Evolutionary conservation across 192 early-diverging fungal species (phyloP).

Genomic region (Coemansia sp.): DNA sequence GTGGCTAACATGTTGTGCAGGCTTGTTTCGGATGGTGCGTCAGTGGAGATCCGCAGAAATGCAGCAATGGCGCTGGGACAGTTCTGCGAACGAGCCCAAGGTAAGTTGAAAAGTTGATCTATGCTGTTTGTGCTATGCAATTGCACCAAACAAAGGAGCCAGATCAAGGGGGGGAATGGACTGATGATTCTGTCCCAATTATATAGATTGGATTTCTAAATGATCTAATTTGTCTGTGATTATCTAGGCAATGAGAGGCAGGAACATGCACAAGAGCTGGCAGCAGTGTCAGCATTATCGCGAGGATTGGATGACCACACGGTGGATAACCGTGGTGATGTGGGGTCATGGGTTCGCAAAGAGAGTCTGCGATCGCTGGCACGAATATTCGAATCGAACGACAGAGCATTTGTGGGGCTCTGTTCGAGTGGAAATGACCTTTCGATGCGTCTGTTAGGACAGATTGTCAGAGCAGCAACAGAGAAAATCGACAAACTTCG

Average conservation of each 20-base stretch:
- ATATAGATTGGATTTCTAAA: too few species aligned
- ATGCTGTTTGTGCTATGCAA: too few species aligned
- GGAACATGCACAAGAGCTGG: slow-evolving; percentile 6
- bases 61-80: slow-evolving; percentile 36
- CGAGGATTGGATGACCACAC: slow-evolving; percentile 80
- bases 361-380: slow-evolving; percentile 61
- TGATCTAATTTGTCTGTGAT: too few species aligned
- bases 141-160: too few species aligned
- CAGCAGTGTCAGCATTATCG: slow-evolving; percentile 55
- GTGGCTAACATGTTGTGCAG: slow-evolving; percentile 25
- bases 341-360: slow-evolving; percentile 92
- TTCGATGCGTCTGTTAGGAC: slow-evolving; percentile 31
- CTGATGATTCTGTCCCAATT: too few species aligned
- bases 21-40: slow-evolving; percentile 13
- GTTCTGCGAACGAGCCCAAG: slow-evolving; percentile 19
- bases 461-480: slow-evolving; percentile 71
- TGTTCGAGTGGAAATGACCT: slow-evolving; percentile 30
- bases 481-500: slow-evolving; percentile 93
- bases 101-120: slow-evolving; percentile 10
- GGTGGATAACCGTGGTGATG: slow-evolving; percentile 88
- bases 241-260: slow-evolving; percentile 1
- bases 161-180: not conserved
- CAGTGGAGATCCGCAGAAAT: slow-evolving; percentile 44
- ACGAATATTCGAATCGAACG: slow-evolving; percentile 45
- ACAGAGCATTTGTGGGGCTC: not conserved